Evolutionary conservation across 306 rosid species (phyloP), one percentile per base, ranked within the genome.

Genomic region (Senna tora): DNA sequence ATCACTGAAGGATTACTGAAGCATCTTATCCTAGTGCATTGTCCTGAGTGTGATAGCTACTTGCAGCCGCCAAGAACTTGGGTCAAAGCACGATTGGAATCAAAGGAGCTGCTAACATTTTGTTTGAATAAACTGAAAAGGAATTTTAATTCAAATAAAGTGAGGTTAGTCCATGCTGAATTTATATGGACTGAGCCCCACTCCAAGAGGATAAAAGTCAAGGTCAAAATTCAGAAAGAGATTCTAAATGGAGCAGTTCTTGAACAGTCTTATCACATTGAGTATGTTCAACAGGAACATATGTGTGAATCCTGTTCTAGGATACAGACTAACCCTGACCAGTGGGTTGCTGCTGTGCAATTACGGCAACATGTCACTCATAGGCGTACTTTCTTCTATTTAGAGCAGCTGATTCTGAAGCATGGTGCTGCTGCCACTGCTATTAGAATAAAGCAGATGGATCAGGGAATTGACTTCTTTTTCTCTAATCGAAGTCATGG

Each of bases 311-410:
- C 84, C 38, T 92, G 97, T 80, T 60, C 84, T 14, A 82, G 87
- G 78, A 67, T 81, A 49, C 85, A 84, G 81, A 88, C 89, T 77
- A 86, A 90, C 67, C 93, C 93, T n/a, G 86, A 84, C 63, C 96
- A 87, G 65, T 89, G 91, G 96, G 83, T 87, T 45, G 88, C 93
- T 39, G 77, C 84, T 36, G 96, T 92, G 72, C 88, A 89, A 78
- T 87, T 92, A n/a, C 71, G 93, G 47, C 90, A 89, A 70, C 93
- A 87, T 28, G 86, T 87, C 55, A 28, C 87, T 71, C 92, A 87
- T 57, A 77, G 87, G 46, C 88, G 87, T 2, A 87, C 84, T 6
- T 85, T 92, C 57, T 92, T 92, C 75, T 77, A 79, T 74, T 74
- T 92, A 85, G 93, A 92, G 70, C 89, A 92, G 75, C 19, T 80